Evolutionary conservation across 2,329 filamentous ascomycete species (phyloP), one percentile per base, ranked within the genome.

Genomic region (Verticillium nonalfalfae): DNA sequence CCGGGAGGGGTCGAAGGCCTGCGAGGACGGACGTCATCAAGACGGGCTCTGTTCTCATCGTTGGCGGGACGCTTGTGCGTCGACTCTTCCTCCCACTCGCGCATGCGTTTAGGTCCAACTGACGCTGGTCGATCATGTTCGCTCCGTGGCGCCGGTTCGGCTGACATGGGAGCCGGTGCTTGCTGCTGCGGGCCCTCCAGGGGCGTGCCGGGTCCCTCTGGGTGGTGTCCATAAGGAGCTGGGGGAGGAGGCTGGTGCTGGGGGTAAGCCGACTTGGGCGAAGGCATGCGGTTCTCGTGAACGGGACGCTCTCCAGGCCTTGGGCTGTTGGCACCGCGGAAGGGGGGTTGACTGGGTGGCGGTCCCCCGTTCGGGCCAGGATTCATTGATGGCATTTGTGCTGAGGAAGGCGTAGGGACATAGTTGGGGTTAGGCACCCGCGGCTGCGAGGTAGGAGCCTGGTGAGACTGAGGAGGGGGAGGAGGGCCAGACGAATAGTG

Each of bases 1-100:
- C 64, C 64, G 7, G 61, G 59, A 35, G 92, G 90, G 10, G 92
- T 91, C 4, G 89, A 92, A 15, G 85, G 87, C 54, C 93, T 88
- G 63, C 93, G 90, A 70, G 90, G 88, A 63, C 88, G 87, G 71
- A 91, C 85, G 69, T 97, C 93, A 45, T 97, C 93, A 66, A 97
- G 81, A 60, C 92, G 90, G 62, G 91, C 91, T 54, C 94, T 88
- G 66, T 85, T 92, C 74, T 97, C 93, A 5, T 98, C 94, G 45
- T 88, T 96, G 10, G 91, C 89, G 64, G 90, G 87, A 78, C 97
- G 97, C 79, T 97, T 96, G 55, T 82, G 81, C 4, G 87, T 78
- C 26, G 85, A 79, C 39, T 96, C 92, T 39, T 94, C 90, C 67
- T 98, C 95, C 93, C 95, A 97, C 70, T 98, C 95, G 57, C 93